Evolutionary conservation across 139 green algal species (phyloP).

Genomic region (Zygnema circumcarinatum): DNA sequence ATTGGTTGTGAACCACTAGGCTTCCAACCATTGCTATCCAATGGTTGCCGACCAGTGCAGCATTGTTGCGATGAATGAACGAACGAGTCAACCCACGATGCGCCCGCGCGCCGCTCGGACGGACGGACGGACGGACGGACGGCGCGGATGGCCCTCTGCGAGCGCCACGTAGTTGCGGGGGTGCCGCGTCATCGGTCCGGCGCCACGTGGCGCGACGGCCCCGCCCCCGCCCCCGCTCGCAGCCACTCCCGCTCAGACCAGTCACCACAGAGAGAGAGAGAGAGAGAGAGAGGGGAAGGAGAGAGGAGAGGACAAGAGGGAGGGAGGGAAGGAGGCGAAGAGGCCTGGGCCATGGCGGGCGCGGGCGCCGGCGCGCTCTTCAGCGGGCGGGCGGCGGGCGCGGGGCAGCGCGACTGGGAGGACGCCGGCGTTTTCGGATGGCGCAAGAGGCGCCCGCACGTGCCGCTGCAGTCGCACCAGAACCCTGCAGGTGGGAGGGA

Average conservation of each 20-base stretch:
- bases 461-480: slow-evolving; percentile 50
- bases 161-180: too few relatives aligned
- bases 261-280: not conserved
- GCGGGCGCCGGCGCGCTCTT: not conserved
- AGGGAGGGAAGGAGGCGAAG: not conserved
- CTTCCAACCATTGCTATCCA: too few relatives aligned
- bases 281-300: not conserved
- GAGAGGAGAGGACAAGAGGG: not conserved
- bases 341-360: not conserved
- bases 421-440: slow-evolving; percentile 24
- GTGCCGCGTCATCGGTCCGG: too few relatives aligned
- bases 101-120: too few relatives aligned
- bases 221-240: not conserved
- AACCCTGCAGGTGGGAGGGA: not conserved
- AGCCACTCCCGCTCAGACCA: not conserved
- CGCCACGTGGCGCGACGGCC: too few relatives aligned
- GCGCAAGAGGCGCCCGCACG: slow-evolving; percentile 28
- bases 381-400: not conserved
- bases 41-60: too few relatives aligned
- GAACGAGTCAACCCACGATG: too few relatives aligned
- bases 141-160: too few relatives aligned
- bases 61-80: too few relatives aligned
- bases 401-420: slow-evolving; percentile 34
- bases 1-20: too few relatives aligned
- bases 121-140: too few relatives aligned